Base-by-base conservation (phyloP, 371 early-diverging fungal genomes). In the Homolaphlyctis polyrhiza region DNA sequence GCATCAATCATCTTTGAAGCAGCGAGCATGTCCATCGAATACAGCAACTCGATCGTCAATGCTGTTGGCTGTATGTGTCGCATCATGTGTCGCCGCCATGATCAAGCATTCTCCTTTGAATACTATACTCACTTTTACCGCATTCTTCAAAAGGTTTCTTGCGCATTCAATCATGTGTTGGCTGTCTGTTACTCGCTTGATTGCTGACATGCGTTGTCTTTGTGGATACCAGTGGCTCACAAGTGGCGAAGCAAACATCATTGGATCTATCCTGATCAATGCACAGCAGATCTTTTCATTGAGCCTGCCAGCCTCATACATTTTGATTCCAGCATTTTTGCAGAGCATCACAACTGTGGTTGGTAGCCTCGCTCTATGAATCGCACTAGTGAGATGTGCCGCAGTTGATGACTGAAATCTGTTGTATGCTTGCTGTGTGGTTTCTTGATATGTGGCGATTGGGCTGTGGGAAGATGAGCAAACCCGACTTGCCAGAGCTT, bases 31-130 rank as follows among this genome's bases (percentile, higher is more conserved):
- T 57, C 66, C 25, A 6, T 35, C 3, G 58, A 35, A 36, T 57
- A 35, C 27, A 32, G 5, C 2, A 36, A 57, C 5, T 34, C 58
- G 6, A 34, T 33, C 23, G 35, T 57, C 5, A 23, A 69, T 18
- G 89, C 89, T 1, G 85, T 80, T 70, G 87, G 87, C 0, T 80
- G 83, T 57, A 69, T 92, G 11, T 91, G 91, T 65, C 74, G 87
- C n/a, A 74, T 90, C 55, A 87, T 93, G 84, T 84, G 83, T 35
- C 84, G 82, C 27, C 70, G 85, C 25, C 84, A 86, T 34, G 89
- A 91, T 54, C 87, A 88, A 63, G 65, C 70, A 2, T 71, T 87
- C 6, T 72, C 85, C 21, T 69, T 74, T 2, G 75, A 76, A 18
- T 84, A 80, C 57, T 85, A 85, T 66, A 68, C 83, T 0, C 82